Conservation (phyloP, 1,139 yeast species). For the Yamadazyma friedrichii region DNA sequence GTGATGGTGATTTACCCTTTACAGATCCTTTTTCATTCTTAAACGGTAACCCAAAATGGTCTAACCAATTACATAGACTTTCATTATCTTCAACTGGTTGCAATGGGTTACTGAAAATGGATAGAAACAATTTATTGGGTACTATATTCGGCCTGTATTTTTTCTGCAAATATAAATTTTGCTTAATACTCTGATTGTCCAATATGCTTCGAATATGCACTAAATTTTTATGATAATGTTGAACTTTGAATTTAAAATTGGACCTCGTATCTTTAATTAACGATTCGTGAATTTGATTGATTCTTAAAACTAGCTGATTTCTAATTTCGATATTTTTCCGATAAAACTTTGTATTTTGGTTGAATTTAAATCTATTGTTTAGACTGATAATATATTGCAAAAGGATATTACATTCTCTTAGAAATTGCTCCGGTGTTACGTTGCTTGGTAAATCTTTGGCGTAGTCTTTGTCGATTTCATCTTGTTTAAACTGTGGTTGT, state of each 20-base stretch:
- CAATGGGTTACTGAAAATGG: slow-evolving; percentile 12
- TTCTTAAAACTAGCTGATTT: slow-evolving; percentile 29
- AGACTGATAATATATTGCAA: slow-evolving; percentile 30
- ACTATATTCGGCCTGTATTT: slow-evolving; percentile 13
- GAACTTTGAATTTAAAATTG: slow-evolving; percentile 26
- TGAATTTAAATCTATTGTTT: slow-evolving; percentile 17
- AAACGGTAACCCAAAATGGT: slow-evolving; percentile 13
- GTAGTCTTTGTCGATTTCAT: neutral
- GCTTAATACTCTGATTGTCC: slow-evolving; percentile 27
- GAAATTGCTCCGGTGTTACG: slow-evolving; percentile 28
- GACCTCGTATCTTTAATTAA: slow-evolving; percentile 21
- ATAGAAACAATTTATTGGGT: slow-evolving; percentile 12
- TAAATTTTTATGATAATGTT: slow-evolving; percentile 26
- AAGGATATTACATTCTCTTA: slow-evolving; percentile 32
- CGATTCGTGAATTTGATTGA: slow-evolving; percentile 34
- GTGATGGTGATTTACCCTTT: neutral
- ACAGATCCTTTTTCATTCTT: slow-evolving; percentile 7
- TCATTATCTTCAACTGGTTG: slow-evolving; percentile 13
- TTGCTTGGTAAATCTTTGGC: slow-evolving; percentile 12
- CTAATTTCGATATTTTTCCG: slow-evolving; percentile 20
- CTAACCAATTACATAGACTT: slow-evolving; percentile 10
- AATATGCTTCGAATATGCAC: slow-evolving; percentile 26
- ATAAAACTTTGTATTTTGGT: slow-evolving; percentile 14
- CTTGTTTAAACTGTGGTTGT: neutral
- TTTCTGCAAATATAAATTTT: slow-evolving; percentile 12